These are phyloP conservation scores for Phytophthora pseudosyringae DNA, from an alignment of 352 stramenopile species.

Conservation along the genomic window DNA sequence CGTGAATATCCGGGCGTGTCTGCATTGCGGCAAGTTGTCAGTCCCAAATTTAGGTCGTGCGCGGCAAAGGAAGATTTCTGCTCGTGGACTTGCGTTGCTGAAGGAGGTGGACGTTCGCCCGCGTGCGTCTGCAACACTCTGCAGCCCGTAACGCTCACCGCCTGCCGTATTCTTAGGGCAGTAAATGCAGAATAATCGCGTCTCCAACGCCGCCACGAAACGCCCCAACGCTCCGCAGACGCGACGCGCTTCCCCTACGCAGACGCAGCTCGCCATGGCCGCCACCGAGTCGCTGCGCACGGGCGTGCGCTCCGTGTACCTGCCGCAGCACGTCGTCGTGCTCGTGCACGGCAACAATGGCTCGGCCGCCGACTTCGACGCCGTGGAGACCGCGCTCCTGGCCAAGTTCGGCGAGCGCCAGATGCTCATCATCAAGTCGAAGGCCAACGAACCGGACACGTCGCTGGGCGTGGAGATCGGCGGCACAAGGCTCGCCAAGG, in stretches of 20 bases:
- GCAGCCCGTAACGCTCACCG: neutral
- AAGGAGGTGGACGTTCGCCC: neutral
- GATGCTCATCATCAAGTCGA: slow-evolving; percentile 75
- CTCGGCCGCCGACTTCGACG: slow-evolving; percentile 74
- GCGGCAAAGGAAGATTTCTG: slow-evolving; percentile 1
- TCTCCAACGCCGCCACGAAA: slow-evolving; percentile 14
- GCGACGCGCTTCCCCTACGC: neutral
- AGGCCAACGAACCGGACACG: slow-evolving; percentile 64
- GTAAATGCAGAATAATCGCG: slow-evolving; percentile 15
- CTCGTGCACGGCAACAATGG: slow-evolving; percentile 88
- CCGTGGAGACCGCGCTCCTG: slow-evolving; percentile 48
- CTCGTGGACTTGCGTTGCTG: neutral
- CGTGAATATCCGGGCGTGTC: neutral
- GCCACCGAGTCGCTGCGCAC: slow-evolving; percentile 20
- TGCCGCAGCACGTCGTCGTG: slow-evolving; percentile 78
- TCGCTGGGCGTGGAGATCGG: slow-evolving; percentile 73
- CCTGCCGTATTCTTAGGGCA: slow-evolving; percentile 16
- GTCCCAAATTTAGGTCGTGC: slow-evolving; percentile 13
- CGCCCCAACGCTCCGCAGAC: slow-evolving; percentile 8
- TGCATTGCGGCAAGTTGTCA: neutral
- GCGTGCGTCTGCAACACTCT: neutral
- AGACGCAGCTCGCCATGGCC: slow-evolving; percentile 22
- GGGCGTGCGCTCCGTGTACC: slow-evolving; percentile 26
- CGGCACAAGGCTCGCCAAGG: slow-evolving; percentile 64
- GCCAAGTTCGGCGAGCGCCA: slow-evolving; percentile 52